Conservation (phyloP, 495 filamentous ascomycete species). For the Penicillium argentinense region DNA sequence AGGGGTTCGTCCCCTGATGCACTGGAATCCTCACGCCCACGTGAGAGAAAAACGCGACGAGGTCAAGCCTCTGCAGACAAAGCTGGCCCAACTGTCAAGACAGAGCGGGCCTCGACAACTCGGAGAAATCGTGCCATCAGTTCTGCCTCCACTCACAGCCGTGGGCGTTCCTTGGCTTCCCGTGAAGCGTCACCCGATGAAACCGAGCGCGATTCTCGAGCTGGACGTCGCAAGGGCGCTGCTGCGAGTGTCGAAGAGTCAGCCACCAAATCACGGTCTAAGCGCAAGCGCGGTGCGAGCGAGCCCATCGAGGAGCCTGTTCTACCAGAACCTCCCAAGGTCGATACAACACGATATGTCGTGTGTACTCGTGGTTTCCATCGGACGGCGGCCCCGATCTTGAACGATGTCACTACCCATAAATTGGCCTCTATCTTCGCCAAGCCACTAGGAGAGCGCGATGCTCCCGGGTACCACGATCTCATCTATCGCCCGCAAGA, state of each 20-base stretch:
- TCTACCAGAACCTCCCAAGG: conserved; percentile 31
- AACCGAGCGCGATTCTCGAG: conserved; percentile 34
- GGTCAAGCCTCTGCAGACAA: conserved; percentile 23
- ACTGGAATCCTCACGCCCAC: conserved; percentile 35
- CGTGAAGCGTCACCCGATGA: conserved; percentile 51
- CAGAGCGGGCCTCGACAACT: conserved; percentile 30
- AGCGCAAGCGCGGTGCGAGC: conserved; percentile 42
- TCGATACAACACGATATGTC: conserved; percentile 55
- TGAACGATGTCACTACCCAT: conserved; percentile 83
- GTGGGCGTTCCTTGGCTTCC: conserved; percentile 59
- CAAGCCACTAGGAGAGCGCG: conserved; percentile 75
- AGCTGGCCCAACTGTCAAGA: conserved; percentile 29
- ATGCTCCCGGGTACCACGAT: conserved; percentile 85
- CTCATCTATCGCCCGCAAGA: conserved; percentile 86
- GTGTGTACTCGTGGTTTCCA: conserved; percentile 75
- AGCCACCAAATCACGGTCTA: conserved; percentile 30
- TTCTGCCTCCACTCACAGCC: conserved; percentile 54
- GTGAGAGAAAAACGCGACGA: conserved; percentile 23
- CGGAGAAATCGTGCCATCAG: conserved; percentile 50
- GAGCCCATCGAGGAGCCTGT: conserved; percentile 36
- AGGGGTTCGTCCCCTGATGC: conserved; percentile 42
- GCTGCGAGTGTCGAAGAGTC: conserved; percentile 29
- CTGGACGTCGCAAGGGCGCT: conserved; percentile 50
- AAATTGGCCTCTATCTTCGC: conserved; percentile 87
- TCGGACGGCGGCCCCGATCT: conserved; percentile 70